A percentile compares a stretch with the other conserved stretches of the same genome.
Evolutionary conservation across 1,284 basidiomycete species (phyloP).

Genomic region (Ceratobasidium sp.): DNA sequence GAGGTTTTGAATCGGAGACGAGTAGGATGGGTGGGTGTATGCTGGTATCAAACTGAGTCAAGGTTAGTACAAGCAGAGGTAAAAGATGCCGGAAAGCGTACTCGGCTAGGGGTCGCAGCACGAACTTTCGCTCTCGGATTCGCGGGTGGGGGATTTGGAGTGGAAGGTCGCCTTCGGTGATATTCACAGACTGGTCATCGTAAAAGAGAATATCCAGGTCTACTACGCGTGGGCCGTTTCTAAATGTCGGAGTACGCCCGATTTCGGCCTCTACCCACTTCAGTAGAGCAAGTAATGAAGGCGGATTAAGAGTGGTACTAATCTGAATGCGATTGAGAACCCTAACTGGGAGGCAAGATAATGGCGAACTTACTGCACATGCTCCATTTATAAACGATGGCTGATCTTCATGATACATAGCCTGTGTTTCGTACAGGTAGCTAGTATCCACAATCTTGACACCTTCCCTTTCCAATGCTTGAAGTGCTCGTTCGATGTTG

Average conservation of each 20-base stretch:
- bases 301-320: conserved; percentile 72
- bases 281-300: conserved; percentile 66
- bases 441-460: conserved; percentile 76
- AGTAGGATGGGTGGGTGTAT: conserved; percentile 45
- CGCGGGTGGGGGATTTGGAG: conserved; percentile 86
- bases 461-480: conserved; percentile 57
- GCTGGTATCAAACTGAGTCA: conserved; percentile 46
- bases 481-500: conserved; percentile 82
- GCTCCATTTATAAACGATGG: conserved; percentile 90
- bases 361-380: conserved; percentile 68
- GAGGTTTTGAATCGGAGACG: conserved; percentile 7
- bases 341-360: conserved; percentile 4
- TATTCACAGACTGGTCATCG: conserved; percentile 67
- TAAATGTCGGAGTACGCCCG: conserved; percentile 81
- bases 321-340: conserved; percentile 55
- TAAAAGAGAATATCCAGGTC: conserved; percentile 93
- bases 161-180: conserved; percentile 61
- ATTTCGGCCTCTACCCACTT: conserved; percentile 79
- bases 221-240: conserved; percentile 88
- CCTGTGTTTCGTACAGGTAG: conserved; percentile 91
- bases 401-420: conserved; percentile 96
- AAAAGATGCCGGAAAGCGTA: conserved; percentile 52
- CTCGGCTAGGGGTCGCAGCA: conserved; percentile 88
- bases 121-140: conserved; percentile 87
- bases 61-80: background rate